Evolutionary conservation across 169 alveolate species (phyloP).

Genomic region (Plasmodium yoelii): DNA sequence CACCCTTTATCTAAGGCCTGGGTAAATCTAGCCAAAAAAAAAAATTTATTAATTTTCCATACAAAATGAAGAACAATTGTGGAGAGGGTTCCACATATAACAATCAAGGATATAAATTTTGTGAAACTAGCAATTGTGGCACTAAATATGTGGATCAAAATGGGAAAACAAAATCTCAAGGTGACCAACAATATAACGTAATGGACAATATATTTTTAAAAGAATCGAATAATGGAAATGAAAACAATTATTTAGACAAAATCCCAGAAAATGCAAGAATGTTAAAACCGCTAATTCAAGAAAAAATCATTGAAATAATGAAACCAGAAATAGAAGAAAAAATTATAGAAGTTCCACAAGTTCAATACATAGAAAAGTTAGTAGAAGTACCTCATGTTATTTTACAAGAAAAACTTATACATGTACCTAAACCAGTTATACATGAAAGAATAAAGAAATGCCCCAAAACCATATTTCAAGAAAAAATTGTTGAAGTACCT

Average conservation of each 20-base stretch:
- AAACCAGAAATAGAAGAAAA: conserved; percentile 92
- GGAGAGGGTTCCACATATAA: neutral
- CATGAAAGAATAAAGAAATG: conserved; percentile 90
- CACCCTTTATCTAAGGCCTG: too few relatives aligned
- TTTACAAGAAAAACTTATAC: conserved; percentile 88
- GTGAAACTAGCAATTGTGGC: neutral
- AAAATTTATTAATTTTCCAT: too few relatives aligned
- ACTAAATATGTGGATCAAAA: neutral
- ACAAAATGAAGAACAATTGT: conserved; percentile 2
- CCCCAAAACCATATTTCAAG: conserved; percentile 90
- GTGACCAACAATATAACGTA: neutral
- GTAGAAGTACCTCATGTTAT: conserved; percentile 93
- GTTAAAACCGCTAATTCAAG: conserved; percentile 86
- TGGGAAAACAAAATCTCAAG: too few relatives aligned
- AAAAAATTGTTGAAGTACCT: conserved; percentile 92
- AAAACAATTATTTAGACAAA: conserved; percentile 46
- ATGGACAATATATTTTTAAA: conserved; percentile 4
- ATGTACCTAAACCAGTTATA: conserved; percentile 90
- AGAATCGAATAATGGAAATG: neutral
- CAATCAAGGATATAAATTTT: neutral
- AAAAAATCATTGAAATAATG: conserved; percentile 89
- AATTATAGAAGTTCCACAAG: conserved; percentile 93
- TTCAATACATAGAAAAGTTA: conserved; percentile 90
- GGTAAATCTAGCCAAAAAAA: too few relatives aligned
- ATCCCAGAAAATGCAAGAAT: conserved; percentile 85